phyloP scores from a whole-genome alignment of 2,329 filamentous ascomycete species.

The Sporothrix variecibatus region DNA sequence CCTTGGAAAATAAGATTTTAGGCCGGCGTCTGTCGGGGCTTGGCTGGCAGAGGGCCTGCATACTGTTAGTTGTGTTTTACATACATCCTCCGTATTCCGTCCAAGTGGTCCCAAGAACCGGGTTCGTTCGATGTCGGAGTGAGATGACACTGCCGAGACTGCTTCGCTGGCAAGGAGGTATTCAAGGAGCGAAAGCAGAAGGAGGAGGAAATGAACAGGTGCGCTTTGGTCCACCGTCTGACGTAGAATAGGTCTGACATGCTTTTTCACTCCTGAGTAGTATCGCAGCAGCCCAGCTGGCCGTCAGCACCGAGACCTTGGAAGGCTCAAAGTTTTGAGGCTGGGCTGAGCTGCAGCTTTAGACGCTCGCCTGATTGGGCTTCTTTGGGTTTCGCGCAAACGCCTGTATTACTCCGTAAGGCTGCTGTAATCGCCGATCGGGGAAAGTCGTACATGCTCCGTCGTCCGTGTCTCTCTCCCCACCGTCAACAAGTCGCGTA shows the following conservation, averaged over 20 bases:
- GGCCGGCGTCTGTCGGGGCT: not conserved
- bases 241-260: too few species aligned
- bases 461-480: not conserved
- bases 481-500: not conserved
- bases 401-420: not conserved
- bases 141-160: not conserved
- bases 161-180: not conserved
- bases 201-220: too few species aligned
- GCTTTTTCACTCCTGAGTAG: too few species aligned
- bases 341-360: not conserved
- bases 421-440: not conserved
- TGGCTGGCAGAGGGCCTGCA: too few species aligned
- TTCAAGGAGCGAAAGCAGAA: not conserved
- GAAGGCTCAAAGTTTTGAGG: too few species aligned
- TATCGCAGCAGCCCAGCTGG: not conserved
- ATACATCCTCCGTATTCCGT: too few species aligned
- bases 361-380: not conserved
- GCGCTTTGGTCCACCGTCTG: too few species aligned
- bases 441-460: not conserved
- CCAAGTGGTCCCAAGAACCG: not conserved
- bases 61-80: too few species aligned
- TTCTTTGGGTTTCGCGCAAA: not conserved
- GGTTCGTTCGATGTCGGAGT: not conserved
- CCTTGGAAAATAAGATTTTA: too few species aligned
- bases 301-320: not conserved